Base-by-base conservation (phyloP, 495 filamentous ascomycete genomes). In the Penicillium subrubescens region DNA sequence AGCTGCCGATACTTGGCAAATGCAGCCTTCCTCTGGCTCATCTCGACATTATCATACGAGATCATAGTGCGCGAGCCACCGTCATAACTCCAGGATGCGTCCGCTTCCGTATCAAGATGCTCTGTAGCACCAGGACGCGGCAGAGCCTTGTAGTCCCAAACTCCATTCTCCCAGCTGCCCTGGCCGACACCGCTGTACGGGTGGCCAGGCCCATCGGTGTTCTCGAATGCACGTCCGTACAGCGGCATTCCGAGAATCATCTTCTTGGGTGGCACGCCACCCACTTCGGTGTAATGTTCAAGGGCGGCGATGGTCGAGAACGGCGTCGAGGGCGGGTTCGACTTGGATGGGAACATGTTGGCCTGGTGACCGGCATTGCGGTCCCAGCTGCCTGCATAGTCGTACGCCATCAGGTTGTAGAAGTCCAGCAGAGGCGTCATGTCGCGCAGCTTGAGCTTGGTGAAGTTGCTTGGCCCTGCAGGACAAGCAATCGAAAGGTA, bases 181-280 rank as follows among this genome's bases (percentile, higher is more conserved):
- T 83, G 73, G 2, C 94, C 93, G 33, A 89, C 80, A 19, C 92
- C 90, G 37, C 73, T 82, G 78, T 84, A 98, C 8, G 86, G 79
- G 31, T 83, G 71, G 0, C 94, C 94, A 1, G 89, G 85, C 0
- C 94, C 93, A 25, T 83, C 75, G 8, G 94, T 97, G 55, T 85
- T 80, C 60, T 83, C 76, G 69, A 97, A 98, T 14, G 91, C 84
- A 27, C 92, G 90, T 19, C 94, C 94, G 71, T 97, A 97, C 8
- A 98, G 81, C 2, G 94, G 94, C 81, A 96, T 86, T 27, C 94
- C 93, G 23, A 97, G 77, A 25, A 96, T 83, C 31, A 98, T 88
- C 77, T 96, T 97, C 27, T 74, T 66, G 0, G 88, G 67, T 0
- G 85, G 77, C 7, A 97, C 86, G 5, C 88, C 90, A 4, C 79